These are phyloP conservation scores for Ammopiptanthus mongolicus DNA, from an alignment of 306 rosid genomes.

Conservation along the genomic window DNA sequence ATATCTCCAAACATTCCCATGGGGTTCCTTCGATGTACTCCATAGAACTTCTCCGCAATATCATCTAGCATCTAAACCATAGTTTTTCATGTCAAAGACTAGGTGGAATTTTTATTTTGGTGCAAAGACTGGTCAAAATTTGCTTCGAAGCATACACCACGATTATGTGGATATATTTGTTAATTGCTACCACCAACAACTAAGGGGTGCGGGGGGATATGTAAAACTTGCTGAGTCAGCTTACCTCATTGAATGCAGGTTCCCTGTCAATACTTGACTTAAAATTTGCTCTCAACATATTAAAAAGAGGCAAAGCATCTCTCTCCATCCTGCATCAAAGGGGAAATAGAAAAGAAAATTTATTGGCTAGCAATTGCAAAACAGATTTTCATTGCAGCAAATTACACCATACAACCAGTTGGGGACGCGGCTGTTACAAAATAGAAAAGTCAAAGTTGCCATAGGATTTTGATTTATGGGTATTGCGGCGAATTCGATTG, in stretches of 20 bases:
- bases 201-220: background rate
- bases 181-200: background rate
- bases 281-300: constrained; percentile 65
- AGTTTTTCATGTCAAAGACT: constrained; percentile 34
- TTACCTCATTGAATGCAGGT: constrained; percentile 79
- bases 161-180: background rate
- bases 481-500: too few relatives aligned
- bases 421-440: too few relatives aligned
- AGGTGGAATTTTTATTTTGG: background rate
- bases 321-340: constrained; percentile 72
- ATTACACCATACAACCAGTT: background rate
- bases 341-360: background rate
- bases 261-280: constrained; percentile 75
- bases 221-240: background rate
- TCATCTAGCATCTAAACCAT: constrained; percentile 81
- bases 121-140: background rate
- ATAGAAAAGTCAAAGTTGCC: too few relatives aligned
- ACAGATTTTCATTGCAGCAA: background rate
- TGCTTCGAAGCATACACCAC: background rate
- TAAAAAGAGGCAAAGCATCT: constrained; percentile 91
- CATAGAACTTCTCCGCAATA: constrained; percentile 76
- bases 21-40: constrained; percentile 80
- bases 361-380: background rate
- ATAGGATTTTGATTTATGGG: too few relatives aligned
- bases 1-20: constrained; percentile 96